Evolutionary conservation across 805 yeast genomes (phyloP), one percentile per base, ranked within the genome.

Genomic region (Candida xiaguanensis): DNA sequence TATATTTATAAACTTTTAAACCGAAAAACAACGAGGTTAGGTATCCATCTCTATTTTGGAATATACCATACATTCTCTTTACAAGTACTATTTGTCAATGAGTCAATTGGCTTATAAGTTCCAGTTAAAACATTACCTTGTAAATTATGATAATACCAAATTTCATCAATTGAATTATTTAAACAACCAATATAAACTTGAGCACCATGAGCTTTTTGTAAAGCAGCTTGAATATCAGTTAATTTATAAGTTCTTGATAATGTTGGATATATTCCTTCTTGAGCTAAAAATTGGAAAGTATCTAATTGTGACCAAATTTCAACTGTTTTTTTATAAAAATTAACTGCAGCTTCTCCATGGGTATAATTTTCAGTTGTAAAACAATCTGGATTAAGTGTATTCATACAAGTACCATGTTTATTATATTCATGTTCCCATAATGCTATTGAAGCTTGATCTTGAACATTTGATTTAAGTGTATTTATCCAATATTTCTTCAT

Each of bases 111-210:
- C 16, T 67, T 56, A 55, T 82, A 65, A 14, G 75, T 63, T 36
- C 90, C 95, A 34, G 70, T 67, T 40, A 78, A 66, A 1, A 88
- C 71, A 3, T 90, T 78, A 2, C 97, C 97, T 51, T 74, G 69
- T 41, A 89, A 67, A 45, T 80, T 72, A 67, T 84, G 85, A 65
- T 75, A 87, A 63, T 90, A 90, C 96, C 96, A 90, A 30, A 82
- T 65, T 58, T 82, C 85, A 48, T 75, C 78, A 39, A 82, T 62
- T 43, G 71, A 55, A 42, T 56, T 49, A 53, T 53, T 55, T 42
- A 49, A 48, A 47, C 74, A 67, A 27, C 61, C 61, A 53, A 67
- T 58, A 40, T 51, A 64, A 9, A 65, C 72, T 16, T 55, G 36
- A 24, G 58, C 44, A 12, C 63, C 70, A 15, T 47, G 54, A 43